These are phyloP conservation scores for Rhizopus stolonifer DNA, from an alignment of 371 early-diverging fungal genomes.

Conservation along the genomic window DNA sequence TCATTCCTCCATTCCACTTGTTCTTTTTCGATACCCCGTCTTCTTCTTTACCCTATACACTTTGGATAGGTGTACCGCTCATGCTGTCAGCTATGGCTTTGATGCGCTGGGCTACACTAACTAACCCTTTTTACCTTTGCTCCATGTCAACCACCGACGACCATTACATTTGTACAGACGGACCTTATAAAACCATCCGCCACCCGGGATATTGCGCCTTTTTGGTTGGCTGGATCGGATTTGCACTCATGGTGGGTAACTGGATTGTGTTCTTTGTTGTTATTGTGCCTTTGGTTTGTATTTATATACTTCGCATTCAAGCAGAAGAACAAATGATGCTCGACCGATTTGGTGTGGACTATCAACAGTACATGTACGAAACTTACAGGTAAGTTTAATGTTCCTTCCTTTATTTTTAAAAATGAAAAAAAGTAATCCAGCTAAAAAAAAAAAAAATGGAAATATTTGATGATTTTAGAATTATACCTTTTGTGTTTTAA, in stretches of 20 bases:
- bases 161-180: slow-evolving; percentile 44
- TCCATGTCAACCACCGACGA: slow-evolving; percentile 41
- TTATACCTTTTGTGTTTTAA: slow-evolving; percentile 2
- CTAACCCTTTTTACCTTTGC: slow-evolving; percentile 40
- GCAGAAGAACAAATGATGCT: slow-evolving; percentile 47
- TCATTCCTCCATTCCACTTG: slow-evolving; percentile 19
- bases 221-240: slow-evolving; percentile 44
- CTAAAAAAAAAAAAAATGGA: not conserved
- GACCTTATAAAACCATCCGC: slow-evolving; percentile 38
- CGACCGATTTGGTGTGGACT: slow-evolving; percentile 42
- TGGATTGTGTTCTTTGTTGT: slow-evolving; percentile 25
- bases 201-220: slow-evolving; percentile 43
- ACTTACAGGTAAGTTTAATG: slow-evolving; percentile 35
- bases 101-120: slow-evolving; percentile 33
- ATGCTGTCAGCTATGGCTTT: slow-evolving; percentile 26
- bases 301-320: slow-evolving; percentile 29
- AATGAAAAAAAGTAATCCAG: slow-evolving; percentile 2
- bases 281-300: slow-evolving; percentile 16
- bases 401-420: too few relatives aligned
- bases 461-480: not conserved
- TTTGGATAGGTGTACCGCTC: slow-evolving; percentile 29
- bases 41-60: slow-evolving; percentile 7
- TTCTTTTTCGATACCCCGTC: slow-evolving; percentile 2
- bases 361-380: slow-evolving; percentile 45
- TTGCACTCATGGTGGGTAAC: slow-evolving; percentile 29